Evolutionary conservation across 768 basidiomycete genomes (phyloP).

Genomic region (Mycena epipterygia): DNA sequence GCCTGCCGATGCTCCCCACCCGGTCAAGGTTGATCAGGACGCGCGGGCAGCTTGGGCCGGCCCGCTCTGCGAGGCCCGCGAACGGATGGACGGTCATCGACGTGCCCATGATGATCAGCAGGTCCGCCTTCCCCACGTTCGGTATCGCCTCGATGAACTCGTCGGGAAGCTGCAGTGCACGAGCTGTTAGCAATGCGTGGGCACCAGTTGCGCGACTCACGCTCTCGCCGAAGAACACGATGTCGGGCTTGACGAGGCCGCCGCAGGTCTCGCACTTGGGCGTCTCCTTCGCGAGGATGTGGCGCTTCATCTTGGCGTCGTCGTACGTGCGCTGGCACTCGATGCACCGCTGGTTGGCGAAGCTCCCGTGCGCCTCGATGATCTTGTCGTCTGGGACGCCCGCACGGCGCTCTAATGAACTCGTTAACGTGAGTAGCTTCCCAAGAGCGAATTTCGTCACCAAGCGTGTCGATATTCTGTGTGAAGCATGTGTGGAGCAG

Average conservation of each 20-base stretch:
- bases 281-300: conserved; percentile 72
- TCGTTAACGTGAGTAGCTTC: too few relatives aligned
- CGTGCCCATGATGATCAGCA: conserved; percentile 93
- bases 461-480: conserved; percentile 92
- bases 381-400: conserved; percentile 82
- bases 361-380: conserved; percentile 97
- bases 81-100: conserved; percentile 92
- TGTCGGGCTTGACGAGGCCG: conserved; percentile 93
- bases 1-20: conserved; percentile 75
- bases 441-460: too few relatives aligned
- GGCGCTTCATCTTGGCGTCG: conserved; percentile 75
- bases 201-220: conserved; percentile 53
- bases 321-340: conserved; percentile 74
- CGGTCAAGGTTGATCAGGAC: conserved; percentile 91
- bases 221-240: conserved; percentile 92
- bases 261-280: conserved; percentile 76
- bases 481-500: conserved; percentile 87
- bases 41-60: conserved; percentile 74
- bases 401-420: conserved; percentile 73
- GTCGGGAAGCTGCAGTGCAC: conserved; percentile 71
- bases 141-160: conserved; percentile 72
- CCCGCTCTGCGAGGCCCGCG: conserved; percentile 77
- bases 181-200: conserved; percentile 1
- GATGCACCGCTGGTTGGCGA: conserved; percentile 89
- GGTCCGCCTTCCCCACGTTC: conserved; percentile 75